These are phyloP conservation scores for Phlebopus sp. DNA, from an alignment of 1,284 basidiomycete genomes.

Conservation along the genomic window DNA sequence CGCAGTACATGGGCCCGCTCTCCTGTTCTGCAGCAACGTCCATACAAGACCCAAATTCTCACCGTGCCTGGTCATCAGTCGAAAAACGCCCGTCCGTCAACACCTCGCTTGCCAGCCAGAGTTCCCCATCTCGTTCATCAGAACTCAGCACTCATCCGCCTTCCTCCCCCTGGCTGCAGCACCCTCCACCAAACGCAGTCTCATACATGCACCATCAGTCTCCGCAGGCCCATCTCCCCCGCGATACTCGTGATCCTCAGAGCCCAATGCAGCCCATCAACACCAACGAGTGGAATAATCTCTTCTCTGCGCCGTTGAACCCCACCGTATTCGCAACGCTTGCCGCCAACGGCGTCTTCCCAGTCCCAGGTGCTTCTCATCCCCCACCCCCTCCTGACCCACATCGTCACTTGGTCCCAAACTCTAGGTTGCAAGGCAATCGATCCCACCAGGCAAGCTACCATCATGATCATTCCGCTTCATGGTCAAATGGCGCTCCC, in stretches of 20 bases:
- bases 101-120: constrained; percentile 34
- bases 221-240: constrained; percentile 6
- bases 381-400: constrained; percentile 17
- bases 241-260: constrained; percentile 20
- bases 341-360: constrained; percentile 55
- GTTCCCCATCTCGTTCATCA: constrained; percentile 32
- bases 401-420: constrained; percentile 10
- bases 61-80: constrained; percentile 36
- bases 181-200: constrained; percentile 30
- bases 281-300: constrained; percentile 48
- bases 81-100: constrained; percentile 41
- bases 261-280: constrained; percentile 32
- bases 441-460: constrained; percentile 19
- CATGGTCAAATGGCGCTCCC: constrained; percentile 17
- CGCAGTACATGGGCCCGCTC: constrained; percentile 17
- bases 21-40: constrained; percentile 19
- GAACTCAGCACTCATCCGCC: constrained; percentile 38
- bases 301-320: constrained; percentile 58
- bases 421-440: constrained; percentile 7
- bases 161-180: constrained; percentile 41
- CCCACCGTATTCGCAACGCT: constrained; percentile 57
- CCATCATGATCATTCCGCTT: constrained; percentile 24
- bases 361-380: constrained; percentile 17
- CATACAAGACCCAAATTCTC: constrained; percentile 12
- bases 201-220: constrained; percentile 18